Evolutionary conservation across 257 asterid genomes (phyloP).

Genomic region (Eustoma russellianum): DNA sequence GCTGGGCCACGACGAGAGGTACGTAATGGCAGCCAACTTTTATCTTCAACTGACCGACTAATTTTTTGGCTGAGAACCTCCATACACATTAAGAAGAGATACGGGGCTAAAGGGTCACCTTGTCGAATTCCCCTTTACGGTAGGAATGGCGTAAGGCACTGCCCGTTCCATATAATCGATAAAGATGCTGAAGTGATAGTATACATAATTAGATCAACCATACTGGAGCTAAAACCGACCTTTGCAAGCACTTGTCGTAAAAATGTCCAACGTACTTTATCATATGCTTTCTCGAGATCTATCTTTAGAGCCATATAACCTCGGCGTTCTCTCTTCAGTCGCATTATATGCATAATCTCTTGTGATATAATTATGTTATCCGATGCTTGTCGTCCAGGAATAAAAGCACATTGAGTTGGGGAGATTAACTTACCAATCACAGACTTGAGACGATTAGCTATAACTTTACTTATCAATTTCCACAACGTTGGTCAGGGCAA

Average conservation of each 20-base stretch:
- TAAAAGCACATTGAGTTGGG: too few species aligned
- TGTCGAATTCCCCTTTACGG: not conserved
- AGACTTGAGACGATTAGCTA: too few species aligned
- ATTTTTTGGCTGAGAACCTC: not conserved
- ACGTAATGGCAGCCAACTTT: not conserved
- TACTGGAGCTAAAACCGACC: not conserved
- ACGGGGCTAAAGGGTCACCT: not conserved
- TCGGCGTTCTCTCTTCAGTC: too few species aligned
- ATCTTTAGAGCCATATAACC: not conserved
- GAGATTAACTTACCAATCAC: too few species aligned
- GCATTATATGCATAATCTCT: too few species aligned
- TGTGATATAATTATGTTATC: not conserved
- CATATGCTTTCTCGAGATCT: not conserved
- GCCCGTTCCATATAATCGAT: not conserved
- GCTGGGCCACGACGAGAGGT: not conserved
- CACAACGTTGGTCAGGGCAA: too few species aligned
- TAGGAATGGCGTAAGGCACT: not conserved
- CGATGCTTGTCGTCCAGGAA: not conserved
- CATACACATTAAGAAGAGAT: not conserved
- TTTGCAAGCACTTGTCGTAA: not conserved
- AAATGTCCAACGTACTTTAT: not conserved
- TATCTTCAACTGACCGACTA: not conserved
- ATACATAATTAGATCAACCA: not conserved
- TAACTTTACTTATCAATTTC: too few species aligned
- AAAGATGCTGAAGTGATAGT: too few species aligned